Percentiles rank a stretch among this genome's conserved stretches.
phyloP scores from a whole-genome alignment of 108 stramenopile genomes.

The Skeletonema grethae region DNA sequence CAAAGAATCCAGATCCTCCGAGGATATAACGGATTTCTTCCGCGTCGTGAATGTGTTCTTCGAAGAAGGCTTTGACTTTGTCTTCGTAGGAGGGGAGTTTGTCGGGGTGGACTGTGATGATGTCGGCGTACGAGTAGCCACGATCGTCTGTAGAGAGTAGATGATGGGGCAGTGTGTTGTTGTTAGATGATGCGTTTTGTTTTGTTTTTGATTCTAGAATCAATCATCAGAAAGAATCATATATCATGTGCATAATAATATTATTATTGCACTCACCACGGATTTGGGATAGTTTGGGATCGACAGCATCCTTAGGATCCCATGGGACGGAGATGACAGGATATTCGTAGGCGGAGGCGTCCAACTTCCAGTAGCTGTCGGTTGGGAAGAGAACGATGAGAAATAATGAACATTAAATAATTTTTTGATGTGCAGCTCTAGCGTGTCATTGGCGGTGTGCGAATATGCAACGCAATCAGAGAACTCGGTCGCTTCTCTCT shows the following conservation, averaged over 20 bases:
- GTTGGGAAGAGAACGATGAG: neutral
- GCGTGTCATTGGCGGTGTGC: neutral
- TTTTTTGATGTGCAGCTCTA: no score
- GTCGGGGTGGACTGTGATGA: constrained; percentile 91
- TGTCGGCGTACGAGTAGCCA: constrained; percentile 90
- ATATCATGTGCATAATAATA: neutral
- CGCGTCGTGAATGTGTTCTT: constrained; percentile 97
- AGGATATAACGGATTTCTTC: constrained; percentile 97
- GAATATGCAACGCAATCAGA: neutral
- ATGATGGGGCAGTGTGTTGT: no score
- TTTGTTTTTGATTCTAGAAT: neutral
- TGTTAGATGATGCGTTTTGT: no score
- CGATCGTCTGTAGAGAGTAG: no score
- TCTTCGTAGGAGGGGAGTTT: constrained; percentile 87
- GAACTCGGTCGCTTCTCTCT: neutral
- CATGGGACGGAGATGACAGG: constrained; percentile 82
- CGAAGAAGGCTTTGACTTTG: constrained; percentile 93
- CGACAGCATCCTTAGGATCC: constrained; percentile 82
- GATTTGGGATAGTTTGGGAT: constrained; percentile 67
- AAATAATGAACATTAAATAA: neutral
- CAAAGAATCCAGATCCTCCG: constrained; percentile 90
- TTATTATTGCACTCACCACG: constrained; percentile 57
- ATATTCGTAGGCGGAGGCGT: constrained; percentile 71
- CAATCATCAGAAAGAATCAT: neutral
- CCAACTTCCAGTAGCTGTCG: constrained; percentile 81